A percentile compares a stretch with the other conserved stretches of the same genome.
Evolutionary conservation across 2,329 filamentous ascomycete genomes (phyloP).

Genomic region (Curvularia hawaiiensis): DNA sequence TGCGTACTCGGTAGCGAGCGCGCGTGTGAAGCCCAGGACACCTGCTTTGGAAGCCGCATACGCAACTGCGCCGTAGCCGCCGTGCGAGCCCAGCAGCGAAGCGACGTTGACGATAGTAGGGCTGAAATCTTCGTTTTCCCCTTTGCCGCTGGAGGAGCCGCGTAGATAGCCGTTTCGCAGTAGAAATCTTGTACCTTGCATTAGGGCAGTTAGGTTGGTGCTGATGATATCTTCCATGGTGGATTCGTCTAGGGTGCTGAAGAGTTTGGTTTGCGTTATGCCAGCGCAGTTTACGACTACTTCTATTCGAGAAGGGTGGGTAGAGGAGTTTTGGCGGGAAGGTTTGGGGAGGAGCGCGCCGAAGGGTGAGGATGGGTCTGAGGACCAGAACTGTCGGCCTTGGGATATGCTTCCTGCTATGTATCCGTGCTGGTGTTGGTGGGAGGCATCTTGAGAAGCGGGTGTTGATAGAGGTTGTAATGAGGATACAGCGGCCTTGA

Average conservation of each 20-base stretch:
- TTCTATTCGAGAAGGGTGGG: slow-evolving; percentile 26
- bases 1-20: slow-evolving; percentile 67
- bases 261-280: slow-evolving; percentile 67
- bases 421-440: slow-evolving; percentile 24
- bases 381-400: slow-evolving; percentile 31
- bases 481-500: slow-evolving; percentile 31
- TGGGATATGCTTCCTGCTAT: slow-evolving; percentile 36
- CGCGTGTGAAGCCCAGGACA: slow-evolving; percentile 71
- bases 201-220: slow-evolving; percentile 73
- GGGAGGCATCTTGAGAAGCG: background rate
- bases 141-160: background rate
- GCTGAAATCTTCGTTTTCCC: slow-evolving; percentile 20
- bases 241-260: slow-evolving; percentile 60
- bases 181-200: slow-evolving; percentile 63
- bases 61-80: slow-evolving; percentile 70
- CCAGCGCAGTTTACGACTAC: slow-evolving; percentile 83
- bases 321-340: background rate
- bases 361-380: slow-evolving; percentile 1
- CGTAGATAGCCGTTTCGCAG: slow-evolving; percentile 39
- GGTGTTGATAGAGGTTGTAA: slow-evolving; percentile 21
- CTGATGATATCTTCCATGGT: slow-evolving; percentile 64
- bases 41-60: slow-evolving; percentile 85
- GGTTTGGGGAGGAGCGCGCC: slow-evolving; percentile 10
- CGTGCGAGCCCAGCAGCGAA: slow-evolving; percentile 73
- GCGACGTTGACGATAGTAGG: slow-evolving; percentile 78